phyloP scores from a whole-genome alignment of 768 basidiomycete genomes.

The Udeniomyces megalosporus region DNA sequence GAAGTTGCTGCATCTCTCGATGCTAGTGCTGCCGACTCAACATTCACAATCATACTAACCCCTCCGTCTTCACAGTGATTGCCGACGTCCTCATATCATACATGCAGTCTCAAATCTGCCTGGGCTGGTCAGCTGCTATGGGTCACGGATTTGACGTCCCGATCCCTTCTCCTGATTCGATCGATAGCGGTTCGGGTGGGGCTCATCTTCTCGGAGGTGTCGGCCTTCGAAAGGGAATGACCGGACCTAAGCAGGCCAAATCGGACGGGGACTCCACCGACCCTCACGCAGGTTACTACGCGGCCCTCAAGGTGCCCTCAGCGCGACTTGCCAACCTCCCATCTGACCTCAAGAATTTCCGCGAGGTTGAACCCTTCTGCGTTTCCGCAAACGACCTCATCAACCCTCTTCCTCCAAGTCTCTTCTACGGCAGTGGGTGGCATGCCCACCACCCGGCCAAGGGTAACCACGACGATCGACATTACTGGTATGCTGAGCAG shows the following conservation, averaged over 20 bases:
- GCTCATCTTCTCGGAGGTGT: conserved; percentile 71
- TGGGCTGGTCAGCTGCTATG: conserved; percentile 54
- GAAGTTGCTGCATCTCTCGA: no score
- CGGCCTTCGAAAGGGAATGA: conserved; percentile 59
- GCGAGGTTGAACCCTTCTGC: conserved; percentile 81
- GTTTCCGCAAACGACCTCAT: conserved; percentile 94
- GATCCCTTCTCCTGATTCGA: conserved; percentile 27
- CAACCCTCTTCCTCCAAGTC: conserved; percentile 82
- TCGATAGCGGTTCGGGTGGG: conserved; percentile 30
- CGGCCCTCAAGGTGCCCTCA: conserved; percentile 46
- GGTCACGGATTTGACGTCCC: conserved; percentile 50
- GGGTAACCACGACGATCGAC: conserved; percentile 39
- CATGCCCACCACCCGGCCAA: conserved; percentile 52
- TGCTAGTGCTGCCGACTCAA: no score
- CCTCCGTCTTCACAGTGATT: conserved; percentile 35
- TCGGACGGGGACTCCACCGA: conserved; percentile 17
- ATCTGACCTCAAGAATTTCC: conserved; percentile 38
- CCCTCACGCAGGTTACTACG: conserved; percentile 26
- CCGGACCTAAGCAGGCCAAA: conserved; percentile 20
- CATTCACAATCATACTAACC: background rate
- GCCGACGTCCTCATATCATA: conserved; percentile 84
- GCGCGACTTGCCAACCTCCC: conserved; percentile 47
- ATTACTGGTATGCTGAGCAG: conserved; percentile 86
- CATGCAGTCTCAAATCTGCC: conserved; percentile 75
- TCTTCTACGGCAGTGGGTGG: conserved; percentile 94